A percentile compares a stretch with the other conserved stretches of the same genome.
Conservation (phyloP, 176 grass and related monocot genomes). For the Coix lacrymajobi region DNA sequence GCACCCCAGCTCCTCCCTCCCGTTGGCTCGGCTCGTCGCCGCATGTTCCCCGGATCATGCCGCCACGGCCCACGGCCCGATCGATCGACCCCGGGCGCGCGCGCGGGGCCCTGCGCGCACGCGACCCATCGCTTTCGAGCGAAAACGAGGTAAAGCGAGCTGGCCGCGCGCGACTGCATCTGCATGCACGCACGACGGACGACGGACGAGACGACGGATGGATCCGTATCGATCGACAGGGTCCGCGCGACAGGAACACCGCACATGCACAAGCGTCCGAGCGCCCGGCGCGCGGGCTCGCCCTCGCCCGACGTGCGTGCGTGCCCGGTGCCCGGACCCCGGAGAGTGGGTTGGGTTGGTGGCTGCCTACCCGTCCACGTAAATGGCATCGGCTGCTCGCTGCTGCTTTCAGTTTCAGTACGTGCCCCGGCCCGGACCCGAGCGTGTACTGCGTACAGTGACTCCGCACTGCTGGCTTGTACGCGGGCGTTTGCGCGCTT, state of each 20-base stretch:
- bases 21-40: background rate
- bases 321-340: no score
- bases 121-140: conserved; percentile 16
- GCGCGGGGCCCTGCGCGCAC: background rate
- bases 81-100: no score
- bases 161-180: background rate
- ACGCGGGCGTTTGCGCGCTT: no score
- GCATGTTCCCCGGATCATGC: conserved; percentile 41
- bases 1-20: background rate
- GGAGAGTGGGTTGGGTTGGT: background rate
- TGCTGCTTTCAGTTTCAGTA: background rate
- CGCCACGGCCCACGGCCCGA: no score
- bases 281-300: no score
- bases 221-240: background rate
- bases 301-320: background rate
- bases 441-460: background rate
- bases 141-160: background rate
- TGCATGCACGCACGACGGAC: background rate
- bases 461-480: background rate
- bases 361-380: background rate
- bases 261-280: conserved; percentile 23
- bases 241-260: background rate
- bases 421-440: background rate
- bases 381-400: background rate
- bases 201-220: no score